A percentile compares a stretch with the other conserved stretches of the same genome.
These are phyloP conservation scores for Closterium sp. DNA, from an alignment of 139 green algal genomes.

Conservation along the genomic window DNA sequence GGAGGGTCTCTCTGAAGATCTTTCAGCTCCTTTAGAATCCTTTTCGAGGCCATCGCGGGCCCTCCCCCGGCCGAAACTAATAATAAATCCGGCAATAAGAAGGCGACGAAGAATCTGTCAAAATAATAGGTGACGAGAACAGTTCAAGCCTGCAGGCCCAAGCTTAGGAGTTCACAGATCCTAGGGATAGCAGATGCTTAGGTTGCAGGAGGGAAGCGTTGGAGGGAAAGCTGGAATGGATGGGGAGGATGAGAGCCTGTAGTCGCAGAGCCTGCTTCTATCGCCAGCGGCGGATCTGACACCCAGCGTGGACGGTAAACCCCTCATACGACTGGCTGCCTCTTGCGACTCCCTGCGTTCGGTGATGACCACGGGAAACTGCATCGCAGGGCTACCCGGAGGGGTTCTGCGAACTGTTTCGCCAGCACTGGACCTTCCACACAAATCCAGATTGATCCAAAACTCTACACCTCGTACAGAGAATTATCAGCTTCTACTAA, in stretches of 20 bases:
- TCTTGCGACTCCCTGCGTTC: neutral
- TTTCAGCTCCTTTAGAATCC: slow-evolving; percentile 84
- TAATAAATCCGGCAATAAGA: neutral
- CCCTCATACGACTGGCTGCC: neutral
- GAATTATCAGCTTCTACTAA: too few species aligned
- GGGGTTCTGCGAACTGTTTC: neutral
- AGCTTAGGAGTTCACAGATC: neutral
- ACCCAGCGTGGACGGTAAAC: neutral
- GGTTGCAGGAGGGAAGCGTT: neutral
- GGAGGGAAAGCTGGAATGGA: neutral
- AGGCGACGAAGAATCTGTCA: neutral
- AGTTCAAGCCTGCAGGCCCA: neutral
- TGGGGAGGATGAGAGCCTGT: neutral
- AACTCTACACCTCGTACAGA: neutral
- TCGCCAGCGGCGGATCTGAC: neutral
- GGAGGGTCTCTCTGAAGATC: slow-evolving; percentile 91
- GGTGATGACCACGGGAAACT: neutral
- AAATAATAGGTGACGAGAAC: neutral
- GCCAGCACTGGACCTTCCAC: neutral
- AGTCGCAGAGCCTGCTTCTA: neutral
- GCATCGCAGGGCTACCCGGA: neutral
- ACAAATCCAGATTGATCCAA: neutral
- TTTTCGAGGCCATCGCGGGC: slow-evolving; percentile 75
- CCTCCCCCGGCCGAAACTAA: neutral
- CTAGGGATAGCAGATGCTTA: neutral